Conservation (phyloP, 495 filamentous ascomycete species). For the Thozetella sp. region DNA sequence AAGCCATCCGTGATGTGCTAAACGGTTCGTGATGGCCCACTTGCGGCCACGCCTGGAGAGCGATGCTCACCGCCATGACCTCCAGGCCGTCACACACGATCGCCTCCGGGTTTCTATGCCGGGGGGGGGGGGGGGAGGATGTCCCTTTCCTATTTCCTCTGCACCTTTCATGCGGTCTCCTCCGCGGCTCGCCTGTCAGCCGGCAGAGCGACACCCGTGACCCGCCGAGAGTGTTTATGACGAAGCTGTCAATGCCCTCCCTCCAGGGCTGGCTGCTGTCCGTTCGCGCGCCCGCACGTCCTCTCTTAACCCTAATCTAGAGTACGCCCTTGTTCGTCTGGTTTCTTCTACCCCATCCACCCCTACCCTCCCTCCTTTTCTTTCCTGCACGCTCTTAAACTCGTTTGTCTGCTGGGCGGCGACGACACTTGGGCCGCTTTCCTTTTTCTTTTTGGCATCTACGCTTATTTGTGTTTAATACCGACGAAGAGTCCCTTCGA, state of each 20-base stretch:
- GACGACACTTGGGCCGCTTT: slow-evolving; percentile 21
- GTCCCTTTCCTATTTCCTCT: background rate
- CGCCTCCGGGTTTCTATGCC: background rate
- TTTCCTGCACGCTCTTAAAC: background rate
- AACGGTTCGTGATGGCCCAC: no score
- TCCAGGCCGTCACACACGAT: background rate
- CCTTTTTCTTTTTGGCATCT: slow-evolving; percentile 9
- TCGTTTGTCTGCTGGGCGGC: slow-evolving; percentile 30
- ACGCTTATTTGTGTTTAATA: slow-evolving; percentile 15
- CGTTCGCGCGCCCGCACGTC: background rate
- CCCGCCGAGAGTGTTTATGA: background rate
- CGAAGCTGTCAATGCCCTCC: background rate
- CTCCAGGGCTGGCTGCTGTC: background rate
- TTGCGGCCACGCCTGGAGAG: background rate
- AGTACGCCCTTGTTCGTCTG: slow-evolving; percentile 7
- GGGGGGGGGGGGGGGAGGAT: no score
- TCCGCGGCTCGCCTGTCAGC: background rate
- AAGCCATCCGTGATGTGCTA: no score
- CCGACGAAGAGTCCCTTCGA: background rate
- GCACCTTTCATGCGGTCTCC: background rate
- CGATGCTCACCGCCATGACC: background rate
- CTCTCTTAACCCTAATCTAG: background rate
- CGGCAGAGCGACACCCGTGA: background rate
- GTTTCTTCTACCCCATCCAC: slow-evolving; percentile 3
- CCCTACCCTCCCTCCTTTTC: background rate